phyloP scores from a whole-genome alignment of 2,329 filamentous ascomycete species.

The Thielaviopsis cerberus region DNA sequence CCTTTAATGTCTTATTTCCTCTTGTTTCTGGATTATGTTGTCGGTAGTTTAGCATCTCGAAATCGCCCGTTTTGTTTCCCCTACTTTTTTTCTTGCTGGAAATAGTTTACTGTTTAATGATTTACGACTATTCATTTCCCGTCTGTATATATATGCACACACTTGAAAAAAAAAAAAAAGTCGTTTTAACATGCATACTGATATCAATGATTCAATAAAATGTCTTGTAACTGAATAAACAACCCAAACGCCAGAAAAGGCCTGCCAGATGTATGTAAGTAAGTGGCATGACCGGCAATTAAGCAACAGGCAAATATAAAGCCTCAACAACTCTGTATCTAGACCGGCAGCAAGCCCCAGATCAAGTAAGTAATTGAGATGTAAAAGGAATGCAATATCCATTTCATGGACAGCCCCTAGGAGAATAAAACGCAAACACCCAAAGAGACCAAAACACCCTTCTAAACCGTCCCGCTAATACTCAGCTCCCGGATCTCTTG shows the following conservation, averaged over 20 bases:
- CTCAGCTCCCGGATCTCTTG: conserved; percentile 94
- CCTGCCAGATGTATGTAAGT: neutral
- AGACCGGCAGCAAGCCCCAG: neutral
- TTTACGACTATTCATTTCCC: neutral
- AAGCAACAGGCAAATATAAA: neutral
- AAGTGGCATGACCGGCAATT: too few species aligned
- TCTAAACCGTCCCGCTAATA: conserved; percentile 54
- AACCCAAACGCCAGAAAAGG: neutral
- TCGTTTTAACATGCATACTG: too few species aligned
- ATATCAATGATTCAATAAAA: neutral
- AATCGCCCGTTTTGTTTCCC: neutral
- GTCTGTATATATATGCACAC: neutral
- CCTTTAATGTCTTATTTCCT: neutral
- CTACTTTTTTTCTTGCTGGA: neutral
- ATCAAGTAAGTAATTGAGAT: neutral
- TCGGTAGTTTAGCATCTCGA: neutral
- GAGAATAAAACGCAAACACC: neutral
- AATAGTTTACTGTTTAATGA: neutral
- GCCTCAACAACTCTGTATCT: neutral
- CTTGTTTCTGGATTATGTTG: neutral
- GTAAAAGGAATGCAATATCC: neutral
- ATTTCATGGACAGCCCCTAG: neutral
- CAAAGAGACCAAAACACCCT: neutral
- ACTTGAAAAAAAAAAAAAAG: too few species aligned
- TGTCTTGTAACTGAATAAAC: neutral